Percentiles rank a stretch among this genome's conserved stretches.
These are phyloP conservation scores for Hirsutella minnesotensis DNA, from an alignment of 2,329 filamentous ascomycete species.

Conservation along the genomic window DNA sequence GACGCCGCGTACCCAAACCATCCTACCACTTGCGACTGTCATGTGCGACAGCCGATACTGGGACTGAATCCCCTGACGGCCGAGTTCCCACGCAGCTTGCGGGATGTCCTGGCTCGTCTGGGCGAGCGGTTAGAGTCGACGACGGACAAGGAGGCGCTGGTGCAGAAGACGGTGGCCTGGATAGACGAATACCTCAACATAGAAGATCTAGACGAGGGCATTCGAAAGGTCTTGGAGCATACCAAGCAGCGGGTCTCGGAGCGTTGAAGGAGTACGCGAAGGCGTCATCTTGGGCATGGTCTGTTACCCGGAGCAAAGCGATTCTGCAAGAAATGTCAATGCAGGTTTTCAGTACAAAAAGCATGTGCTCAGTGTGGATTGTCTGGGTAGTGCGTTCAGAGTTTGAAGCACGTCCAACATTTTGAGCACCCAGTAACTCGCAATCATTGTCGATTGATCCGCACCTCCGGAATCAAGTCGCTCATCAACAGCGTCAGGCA, in stretches of 20 bases:
- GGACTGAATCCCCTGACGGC: constrained; percentile 51
- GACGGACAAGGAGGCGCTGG: constrained; percentile 32
- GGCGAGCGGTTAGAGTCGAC: constrained; percentile 35
- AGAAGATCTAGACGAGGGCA: constrained; percentile 40
- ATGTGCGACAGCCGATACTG: constrained; percentile 58
- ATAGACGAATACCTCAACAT: constrained; percentile 38
- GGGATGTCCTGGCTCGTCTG: constrained; percentile 51
- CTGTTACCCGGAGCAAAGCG: too few species aligned
- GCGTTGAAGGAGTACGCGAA: constrained; percentile 3
- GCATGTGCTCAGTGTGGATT: too few species aligned
- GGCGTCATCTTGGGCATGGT: too few species aligned
- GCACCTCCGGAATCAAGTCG: too few species aligned
- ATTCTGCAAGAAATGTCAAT: too few species aligned
- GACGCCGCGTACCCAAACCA: constrained; percentile 45
- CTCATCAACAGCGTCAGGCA: too few species aligned
- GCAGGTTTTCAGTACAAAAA: too few species aligned
- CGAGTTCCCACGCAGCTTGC: constrained; percentile 62
- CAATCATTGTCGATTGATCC: too few species aligned
- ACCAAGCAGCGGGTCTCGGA: constrained; percentile 24
- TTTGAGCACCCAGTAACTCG: too few species aligned
- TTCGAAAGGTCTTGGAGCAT: constrained; percentile 43
- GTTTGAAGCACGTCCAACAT: too few species aligned
- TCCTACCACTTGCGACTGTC: constrained; percentile 55
- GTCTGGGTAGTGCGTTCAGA: too few species aligned
- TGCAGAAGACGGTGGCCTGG: constrained; percentile 40